Evolutionary conservation across 2,329 filamentous ascomycete species (phyloP).

Genomic region (Venturia aucupariae): DNA sequence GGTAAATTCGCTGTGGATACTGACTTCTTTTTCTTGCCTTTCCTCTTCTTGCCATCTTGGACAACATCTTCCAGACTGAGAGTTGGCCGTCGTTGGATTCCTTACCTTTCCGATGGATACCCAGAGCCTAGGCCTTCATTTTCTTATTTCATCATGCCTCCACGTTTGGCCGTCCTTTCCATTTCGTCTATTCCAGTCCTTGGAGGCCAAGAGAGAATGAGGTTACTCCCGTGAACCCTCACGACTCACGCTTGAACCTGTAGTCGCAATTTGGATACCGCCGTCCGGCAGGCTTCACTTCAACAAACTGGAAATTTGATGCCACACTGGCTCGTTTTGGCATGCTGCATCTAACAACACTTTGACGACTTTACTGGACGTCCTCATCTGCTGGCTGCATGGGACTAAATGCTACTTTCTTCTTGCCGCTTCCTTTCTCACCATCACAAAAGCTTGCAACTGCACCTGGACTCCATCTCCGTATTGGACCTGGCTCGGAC

Average conservation of each 20-base stretch:
- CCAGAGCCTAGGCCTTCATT: not conserved
- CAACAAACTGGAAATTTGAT: not conserved
- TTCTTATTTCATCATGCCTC: not conserved
- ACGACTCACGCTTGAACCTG: not conserved
- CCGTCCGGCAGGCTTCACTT: not conserved
- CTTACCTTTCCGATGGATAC: not conserved
- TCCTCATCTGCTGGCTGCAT: not conserved
- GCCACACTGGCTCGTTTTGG: not conserved
- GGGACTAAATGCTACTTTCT: not conserved
- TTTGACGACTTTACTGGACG: not conserved
- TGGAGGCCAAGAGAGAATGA: not conserved
- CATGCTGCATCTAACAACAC: not conserved
- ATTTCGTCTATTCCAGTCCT: not conserved
- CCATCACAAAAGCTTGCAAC: not conserved
- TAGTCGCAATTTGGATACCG: not conserved
- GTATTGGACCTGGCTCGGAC: not conserved
- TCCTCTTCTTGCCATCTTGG: not conserved
- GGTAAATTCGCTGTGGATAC: not conserved
- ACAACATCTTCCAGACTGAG: not conserved
- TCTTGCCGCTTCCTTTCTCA: not conserved
- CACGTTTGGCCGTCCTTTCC: not conserved
- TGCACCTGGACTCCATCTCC: not conserved
- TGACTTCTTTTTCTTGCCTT: not conserved
- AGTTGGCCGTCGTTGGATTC: not conserved
- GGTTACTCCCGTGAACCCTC: not conserved